phyloP scores from a whole-genome alignment of 495 filamentous ascomycete genomes.

The Xylaria venustula region DNA sequence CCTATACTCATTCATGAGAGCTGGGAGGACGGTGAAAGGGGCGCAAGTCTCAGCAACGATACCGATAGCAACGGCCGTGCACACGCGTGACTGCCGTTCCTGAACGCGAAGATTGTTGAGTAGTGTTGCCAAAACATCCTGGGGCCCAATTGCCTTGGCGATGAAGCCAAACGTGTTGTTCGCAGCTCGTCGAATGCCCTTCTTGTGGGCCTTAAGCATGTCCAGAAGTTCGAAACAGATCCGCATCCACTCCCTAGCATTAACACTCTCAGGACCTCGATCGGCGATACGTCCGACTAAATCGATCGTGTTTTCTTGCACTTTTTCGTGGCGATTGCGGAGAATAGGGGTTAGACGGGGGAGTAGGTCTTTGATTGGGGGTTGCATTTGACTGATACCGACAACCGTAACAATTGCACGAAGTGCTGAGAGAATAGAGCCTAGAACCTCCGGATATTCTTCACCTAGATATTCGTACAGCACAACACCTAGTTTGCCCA shows the following conservation, averaged over 20 bases:
- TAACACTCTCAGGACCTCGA: slow-evolving; percentile 91
- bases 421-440: slow-evolving; percentile 92
- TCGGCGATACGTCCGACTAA: slow-evolving; percentile 98
- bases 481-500: slow-evolving; percentile 95
- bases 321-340: slow-evolving; percentile 98
- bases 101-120: slow-evolving; percentile 97
- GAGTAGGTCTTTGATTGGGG: slow-evolving; percentile 95
- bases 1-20: slow-evolving; percentile 99
- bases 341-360: slow-evolving; percentile 95
- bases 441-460: slow-evolving; percentile 97
- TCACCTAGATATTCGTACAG: slow-evolving; percentile 98
- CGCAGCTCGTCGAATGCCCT: slow-evolving; percentile 95
- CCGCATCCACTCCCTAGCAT: slow-evolving; percentile 98
- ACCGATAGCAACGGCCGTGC: slow-evolving; percentile 97
- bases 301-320: slow-evolving; percentile 99
- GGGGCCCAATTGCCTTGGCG: slow-evolving; percentile 97
- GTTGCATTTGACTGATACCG: slow-evolving; percentile 97
- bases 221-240: slow-evolving; percentile 99
- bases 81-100: slow-evolving; percentile 96
- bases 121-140: slow-evolving; percentile 93
- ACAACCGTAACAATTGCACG: slow-evolving; percentile 97
- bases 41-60: slow-evolving; percentile 99
- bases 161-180: slow-evolving; percentile 99
- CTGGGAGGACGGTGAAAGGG: slow-evolving; percentile 97
- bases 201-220: slow-evolving; percentile 99